Percentiles rank a stretch among this genome's conserved stretches.
phyloP scores from a whole-genome alignment of 768 basidiomycete genomes.

The Auriscalpium microsporum region DNA sequence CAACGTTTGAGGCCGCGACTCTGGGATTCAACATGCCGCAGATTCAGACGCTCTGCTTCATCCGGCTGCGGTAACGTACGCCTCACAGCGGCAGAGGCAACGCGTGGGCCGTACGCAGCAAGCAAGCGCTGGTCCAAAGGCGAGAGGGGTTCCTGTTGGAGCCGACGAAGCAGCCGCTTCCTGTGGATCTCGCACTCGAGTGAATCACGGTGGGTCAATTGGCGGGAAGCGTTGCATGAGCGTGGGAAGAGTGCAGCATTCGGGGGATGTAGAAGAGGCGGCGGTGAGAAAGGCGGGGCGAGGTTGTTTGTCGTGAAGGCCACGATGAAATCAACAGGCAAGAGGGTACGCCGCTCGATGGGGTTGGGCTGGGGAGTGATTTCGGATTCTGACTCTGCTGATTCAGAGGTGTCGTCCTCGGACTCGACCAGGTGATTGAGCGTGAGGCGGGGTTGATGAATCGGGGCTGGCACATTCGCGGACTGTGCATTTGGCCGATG shows the following conservation, averaged over 20 bases:
- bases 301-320: constrained; percentile 39
- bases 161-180: constrained; percentile 36
- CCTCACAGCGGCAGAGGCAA: constrained; percentile 18
- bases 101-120: constrained; percentile 30
- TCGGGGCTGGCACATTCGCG: not conserved
- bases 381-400: constrained; percentile 18
- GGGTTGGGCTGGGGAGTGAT: constrained; percentile 12
- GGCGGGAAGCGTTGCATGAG: constrained; percentile 34
- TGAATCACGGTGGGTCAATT: constrained; percentile 30
- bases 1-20: constrained; percentile 19
- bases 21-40: constrained; percentile 17
- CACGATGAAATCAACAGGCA: constrained; percentile 29
- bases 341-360: constrained; percentile 18
- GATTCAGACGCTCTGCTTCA: constrained; percentile 21
- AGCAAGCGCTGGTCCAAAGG: constrained; percentile 35
- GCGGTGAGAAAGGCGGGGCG: constrained; percentile 24
- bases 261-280: constrained; percentile 37
- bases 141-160: constrained; percentile 31
- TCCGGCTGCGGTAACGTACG: constrained; percentile 21
- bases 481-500: constrained; percentile 2
- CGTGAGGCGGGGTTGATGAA: not conserved
- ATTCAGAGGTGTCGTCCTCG: constrained; percentile 14
- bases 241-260: constrained; percentile 38
- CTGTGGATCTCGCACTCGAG: constrained; percentile 40
- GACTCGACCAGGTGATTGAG: constrained; percentile 3